These are phyloP conservation scores for Heracleum sosnowskyi DNA, from an alignment of 129 eudicot genomes.

Conservation along the genomic window DNA sequence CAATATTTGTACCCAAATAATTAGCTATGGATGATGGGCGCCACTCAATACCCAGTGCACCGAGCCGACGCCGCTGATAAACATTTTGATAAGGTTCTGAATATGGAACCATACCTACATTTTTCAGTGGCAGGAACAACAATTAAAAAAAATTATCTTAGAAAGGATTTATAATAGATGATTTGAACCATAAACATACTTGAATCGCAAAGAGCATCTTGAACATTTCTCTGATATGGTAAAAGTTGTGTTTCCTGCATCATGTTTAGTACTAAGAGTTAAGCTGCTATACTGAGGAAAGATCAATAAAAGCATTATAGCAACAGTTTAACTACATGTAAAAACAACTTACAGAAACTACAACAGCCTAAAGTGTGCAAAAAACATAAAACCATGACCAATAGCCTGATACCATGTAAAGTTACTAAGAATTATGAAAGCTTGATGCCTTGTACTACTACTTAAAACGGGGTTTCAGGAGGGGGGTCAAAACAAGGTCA, in stretches of 20 bases:
- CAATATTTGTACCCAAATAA: constrained; percentile 75
- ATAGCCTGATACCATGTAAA: neutral
- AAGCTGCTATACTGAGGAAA: neutral
- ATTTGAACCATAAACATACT: constrained; percentile 38
- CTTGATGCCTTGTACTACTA: neutral
- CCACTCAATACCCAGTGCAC: constrained; percentile 84
- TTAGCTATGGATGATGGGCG: constrained; percentile 66
- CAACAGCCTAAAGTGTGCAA: neutral
- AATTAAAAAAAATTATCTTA: neutral
- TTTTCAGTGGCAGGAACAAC: constrained; percentile 7
- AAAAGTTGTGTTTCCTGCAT: constrained; percentile 91
- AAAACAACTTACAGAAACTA: neutral
- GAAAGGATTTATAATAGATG: constrained; percentile 1
- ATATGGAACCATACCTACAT: constrained; percentile 88
- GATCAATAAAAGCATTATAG: neutral
- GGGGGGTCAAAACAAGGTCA: neutral
- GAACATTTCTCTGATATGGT: constrained; percentile 68
- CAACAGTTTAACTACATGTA: constrained; percentile 1
- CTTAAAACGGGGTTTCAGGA: neutral
- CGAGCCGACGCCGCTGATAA: constrained; percentile 86
- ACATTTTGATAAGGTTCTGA: constrained; percentile 86
- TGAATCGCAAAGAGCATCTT: constrained; percentile 91
- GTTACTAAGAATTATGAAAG: neutral
- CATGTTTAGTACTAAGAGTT: constrained; percentile 8
- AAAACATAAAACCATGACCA: neutral